A percentile compares a stretch with the other conserved stretches of the same genome.
These are phyloP conservation scores for Pythium scleroteichum DNA, from an alignment of 352 stramenopile genomes.

Conservation along the genomic window DNA sequence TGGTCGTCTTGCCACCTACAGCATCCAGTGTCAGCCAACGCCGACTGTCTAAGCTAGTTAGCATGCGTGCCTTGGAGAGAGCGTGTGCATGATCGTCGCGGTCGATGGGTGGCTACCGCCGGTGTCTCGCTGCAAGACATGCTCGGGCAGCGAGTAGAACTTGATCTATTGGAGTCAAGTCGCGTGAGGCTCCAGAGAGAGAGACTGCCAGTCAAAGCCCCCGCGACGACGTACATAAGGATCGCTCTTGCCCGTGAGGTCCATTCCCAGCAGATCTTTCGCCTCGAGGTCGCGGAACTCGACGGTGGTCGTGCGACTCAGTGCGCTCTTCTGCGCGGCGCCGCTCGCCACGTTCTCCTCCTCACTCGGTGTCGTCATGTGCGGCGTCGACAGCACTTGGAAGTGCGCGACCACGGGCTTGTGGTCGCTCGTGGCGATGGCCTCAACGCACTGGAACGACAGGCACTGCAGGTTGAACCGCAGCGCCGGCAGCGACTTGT, in stretches of 20 bases:
- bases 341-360: slow-evolving; percentile 23
- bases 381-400: slow-evolving; percentile 38
- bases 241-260: slow-evolving; percentile 76
- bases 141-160: slow-evolving; percentile 65
- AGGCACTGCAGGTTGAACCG: slow-evolving; percentile 52
- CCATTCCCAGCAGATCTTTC: slow-evolving; percentile 65
- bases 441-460: slow-evolving; percentile 58
- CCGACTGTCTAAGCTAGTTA: no score
- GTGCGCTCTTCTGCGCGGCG: slow-evolving; percentile 17
- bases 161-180: slow-evolving; percentile 47
- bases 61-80: slow-evolving; percentile 51
- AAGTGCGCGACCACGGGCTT: slow-evolving; percentile 77
- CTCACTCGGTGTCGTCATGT: slow-evolving; percentile 17
- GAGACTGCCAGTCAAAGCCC: no score
- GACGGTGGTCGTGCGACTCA: slow-evolving; percentile 46
- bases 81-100: slow-evolving; percentile 59
- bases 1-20: slow-evolving; percentile 66
- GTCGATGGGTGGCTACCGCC: slow-evolving; percentile 56
- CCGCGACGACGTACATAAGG: slow-evolving; percentile 55
- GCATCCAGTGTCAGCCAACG: no score
- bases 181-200: no score
- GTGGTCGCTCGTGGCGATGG: slow-evolving; percentile 81
- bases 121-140: slow-evolving; percentile 49
- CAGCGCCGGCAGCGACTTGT: slow-evolving; percentile 75
- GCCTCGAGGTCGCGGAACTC: slow-evolving; percentile 63